A percentile compares a stretch with the other conserved stretches of the same genome.
phyloP scores from a whole-genome alignment of 192 early-diverging fungal species.

The Coemansia sp. region DNA sequence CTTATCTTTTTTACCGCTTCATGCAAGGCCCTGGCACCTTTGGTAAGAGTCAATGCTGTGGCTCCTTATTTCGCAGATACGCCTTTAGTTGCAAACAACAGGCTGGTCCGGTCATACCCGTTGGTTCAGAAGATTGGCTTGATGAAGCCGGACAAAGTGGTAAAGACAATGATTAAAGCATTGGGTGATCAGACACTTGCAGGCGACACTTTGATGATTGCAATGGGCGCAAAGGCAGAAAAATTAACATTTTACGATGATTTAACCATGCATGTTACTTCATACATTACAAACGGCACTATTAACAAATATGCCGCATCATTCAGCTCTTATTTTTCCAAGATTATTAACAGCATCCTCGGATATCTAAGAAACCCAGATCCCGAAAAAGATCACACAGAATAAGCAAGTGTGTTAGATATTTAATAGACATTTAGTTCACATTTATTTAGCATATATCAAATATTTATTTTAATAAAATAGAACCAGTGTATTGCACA shows the following conservation, averaged over 20 bases:
- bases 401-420: too few species aligned
- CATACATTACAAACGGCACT: conserved; percentile 38
- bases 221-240: conserved; percentile 29
- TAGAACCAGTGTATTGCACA: too few species aligned
- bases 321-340: conserved; percentile 15
- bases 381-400: not conserved
- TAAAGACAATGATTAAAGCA: conserved; percentile 58
- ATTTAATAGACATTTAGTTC: too few species aligned
- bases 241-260: conserved; percentile 38
- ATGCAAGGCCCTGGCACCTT: conserved; percentile 45
- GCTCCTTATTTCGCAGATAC: conserved; percentile 63
- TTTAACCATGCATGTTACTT: conserved; percentile 22
- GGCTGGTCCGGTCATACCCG: conserved; percentile 29
- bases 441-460: too few species aligned
- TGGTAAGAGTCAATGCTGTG: conserved; percentile 64
- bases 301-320: conserved; percentile 24
- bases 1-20: conserved; percentile 63
- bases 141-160: conserved; percentile 53
- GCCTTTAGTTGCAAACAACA: conserved; percentile 50
- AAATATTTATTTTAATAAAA: too few species aligned
- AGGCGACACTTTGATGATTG: conserved; percentile 56
- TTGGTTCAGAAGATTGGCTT: conserved; percentile 35
- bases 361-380: conserved; percentile 20
- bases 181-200: conserved; percentile 57
- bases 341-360: conserved; percentile 14